phyloP scores from a whole-genome alignment of 345 rosid species.

The Microcos paniculata region DNA sequence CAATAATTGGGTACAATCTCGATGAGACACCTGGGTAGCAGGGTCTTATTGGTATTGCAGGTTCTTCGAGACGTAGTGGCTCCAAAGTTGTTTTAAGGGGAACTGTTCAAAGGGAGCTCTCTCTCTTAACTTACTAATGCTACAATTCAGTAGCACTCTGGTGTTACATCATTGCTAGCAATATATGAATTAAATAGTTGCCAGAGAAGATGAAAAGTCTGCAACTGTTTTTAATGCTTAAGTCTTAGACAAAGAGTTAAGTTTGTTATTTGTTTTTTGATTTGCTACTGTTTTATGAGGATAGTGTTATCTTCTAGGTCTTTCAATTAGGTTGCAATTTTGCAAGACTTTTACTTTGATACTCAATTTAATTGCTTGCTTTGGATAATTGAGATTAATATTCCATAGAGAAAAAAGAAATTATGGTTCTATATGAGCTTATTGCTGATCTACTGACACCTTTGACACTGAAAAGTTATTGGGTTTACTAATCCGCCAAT shows the following conservation, averaged over 20 bases:
- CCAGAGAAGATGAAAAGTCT: slow-evolving; percentile 7
- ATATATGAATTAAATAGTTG: neutral
- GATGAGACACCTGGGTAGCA: neutral
- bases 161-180: neutral
- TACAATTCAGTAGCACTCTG: neutral
- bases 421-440: neutral
- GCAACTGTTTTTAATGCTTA: neutral
- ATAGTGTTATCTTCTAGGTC: neutral
- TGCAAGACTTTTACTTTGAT: neutral
- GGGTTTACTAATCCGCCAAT: neutral
- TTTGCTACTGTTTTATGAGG: neutral
- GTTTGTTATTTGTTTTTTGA: neutral
- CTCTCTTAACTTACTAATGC: neutral
- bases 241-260: neutral
- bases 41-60: neutral
- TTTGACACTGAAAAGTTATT: neutral
- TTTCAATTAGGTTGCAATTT: neutral
- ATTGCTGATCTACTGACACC: neutral
- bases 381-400: neutral
- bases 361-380: neutral
- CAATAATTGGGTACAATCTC: neutral
- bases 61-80: neutral
- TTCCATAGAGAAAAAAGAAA: neutral
- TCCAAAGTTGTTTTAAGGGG: neutral
- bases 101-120: neutral